Evolutionary conservation across 2,329 filamentous ascomycete genomes (phyloP).

Genomic region (Proliferodiscus dingleyae): DNA sequence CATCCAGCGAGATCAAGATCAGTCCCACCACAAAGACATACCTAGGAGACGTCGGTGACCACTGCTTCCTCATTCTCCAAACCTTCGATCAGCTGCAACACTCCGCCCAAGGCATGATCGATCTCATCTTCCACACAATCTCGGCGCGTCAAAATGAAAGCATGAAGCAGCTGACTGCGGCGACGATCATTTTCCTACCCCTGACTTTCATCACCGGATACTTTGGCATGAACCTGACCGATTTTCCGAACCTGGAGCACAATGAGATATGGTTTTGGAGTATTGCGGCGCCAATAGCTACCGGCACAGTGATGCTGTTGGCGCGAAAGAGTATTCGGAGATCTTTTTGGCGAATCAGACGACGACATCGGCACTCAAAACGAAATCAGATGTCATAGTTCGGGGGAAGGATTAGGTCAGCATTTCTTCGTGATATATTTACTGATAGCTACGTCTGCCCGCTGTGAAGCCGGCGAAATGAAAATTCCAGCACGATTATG

Average conservation of each 20-base stretch:
- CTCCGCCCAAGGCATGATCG: slow-evolving; percentile 74
- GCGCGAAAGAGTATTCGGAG: slow-evolving; percentile 36
- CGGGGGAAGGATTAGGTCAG: too few species aligned
- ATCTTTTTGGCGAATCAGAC: not conserved
- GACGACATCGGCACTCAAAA: not conserved
- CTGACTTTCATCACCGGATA: slow-evolving; percentile 85
- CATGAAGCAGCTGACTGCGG: slow-evolving; percentile 84
- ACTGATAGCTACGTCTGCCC: too few species aligned
- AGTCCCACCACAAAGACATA: slow-evolving; percentile 80
- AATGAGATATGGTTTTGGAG: slow-evolving; percentile 30
- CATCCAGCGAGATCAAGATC: slow-evolving; percentile 62
- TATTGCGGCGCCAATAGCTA: slow-evolving; percentile 44
- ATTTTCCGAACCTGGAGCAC: slow-evolving; percentile 24
- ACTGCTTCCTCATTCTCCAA: slow-evolving; percentile 79
- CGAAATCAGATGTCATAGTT: not conserved
- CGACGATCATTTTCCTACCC: slow-evolving; percentile 87
- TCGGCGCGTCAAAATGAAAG: slow-evolving; percentile 84
- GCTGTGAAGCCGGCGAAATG: too few species aligned
- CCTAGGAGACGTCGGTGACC: slow-evolving; percentile 84
- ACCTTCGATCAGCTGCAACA: slow-evolving; percentile 77
- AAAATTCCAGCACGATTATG: too few species aligned
- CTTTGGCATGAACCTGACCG: slow-evolving; percentile 50
- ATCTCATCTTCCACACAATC: slow-evolving; percentile 92
- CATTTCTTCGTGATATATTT: too few species aligned
- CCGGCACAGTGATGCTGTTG: slow-evolving; percentile 39